Evolutionary conservation across 2,329 filamentous ascomycete species (phyloP).

Genomic region (Fusarium secorum): DNA sequence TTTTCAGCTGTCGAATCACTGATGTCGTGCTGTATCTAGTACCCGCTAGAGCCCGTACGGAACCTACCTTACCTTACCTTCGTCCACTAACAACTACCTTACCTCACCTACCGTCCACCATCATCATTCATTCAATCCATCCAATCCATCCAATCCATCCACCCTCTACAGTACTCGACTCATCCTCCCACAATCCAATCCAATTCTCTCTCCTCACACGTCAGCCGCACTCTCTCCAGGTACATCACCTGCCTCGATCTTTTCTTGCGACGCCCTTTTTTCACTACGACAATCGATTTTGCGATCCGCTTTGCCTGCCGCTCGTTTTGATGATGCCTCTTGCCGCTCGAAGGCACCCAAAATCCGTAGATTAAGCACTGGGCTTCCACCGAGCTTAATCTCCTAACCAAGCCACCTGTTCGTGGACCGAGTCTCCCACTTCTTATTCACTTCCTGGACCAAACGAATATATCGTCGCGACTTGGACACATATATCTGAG

Average conservation of each 20-base stretch:
- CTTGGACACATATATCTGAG: background rate
- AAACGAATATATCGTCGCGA: slow-evolving; percentile 9
- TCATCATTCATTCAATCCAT: background rate
- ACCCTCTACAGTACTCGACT: slow-evolving; percentile 14
- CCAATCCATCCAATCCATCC: background rate
- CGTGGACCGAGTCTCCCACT: background rate
- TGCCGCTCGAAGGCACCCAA: slow-evolving; percentile 39
- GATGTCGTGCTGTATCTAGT: slow-evolving; percentile 16
- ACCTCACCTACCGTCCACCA: slow-evolving; percentile 1
- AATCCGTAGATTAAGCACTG: slow-evolving; percentile 34
- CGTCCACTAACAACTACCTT: background rate
- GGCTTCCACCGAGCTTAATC: slow-evolving; percentile 14
- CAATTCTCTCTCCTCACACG: slow-evolving; percentile 16
- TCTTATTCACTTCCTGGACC: background rate
- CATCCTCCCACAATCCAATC: slow-evolving; percentile 5
- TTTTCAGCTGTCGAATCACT: slow-evolving; percentile 20
- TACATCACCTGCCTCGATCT: slow-evolving; percentile 4
- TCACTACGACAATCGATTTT: slow-evolving; percentile 9
- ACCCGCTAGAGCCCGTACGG: background rate
- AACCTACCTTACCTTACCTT: background rate
- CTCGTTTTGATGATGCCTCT: slow-evolving; percentile 41
- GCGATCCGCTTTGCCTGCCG: slow-evolving; percentile 21
- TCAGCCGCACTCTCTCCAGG: slow-evolving; percentile 17
- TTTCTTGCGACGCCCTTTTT: slow-evolving; percentile 3
- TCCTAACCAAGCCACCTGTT: background rate